phyloP scores from a whole-genome alignment of 805 yeast genomes.

The Ogataea angusta region DNA sequence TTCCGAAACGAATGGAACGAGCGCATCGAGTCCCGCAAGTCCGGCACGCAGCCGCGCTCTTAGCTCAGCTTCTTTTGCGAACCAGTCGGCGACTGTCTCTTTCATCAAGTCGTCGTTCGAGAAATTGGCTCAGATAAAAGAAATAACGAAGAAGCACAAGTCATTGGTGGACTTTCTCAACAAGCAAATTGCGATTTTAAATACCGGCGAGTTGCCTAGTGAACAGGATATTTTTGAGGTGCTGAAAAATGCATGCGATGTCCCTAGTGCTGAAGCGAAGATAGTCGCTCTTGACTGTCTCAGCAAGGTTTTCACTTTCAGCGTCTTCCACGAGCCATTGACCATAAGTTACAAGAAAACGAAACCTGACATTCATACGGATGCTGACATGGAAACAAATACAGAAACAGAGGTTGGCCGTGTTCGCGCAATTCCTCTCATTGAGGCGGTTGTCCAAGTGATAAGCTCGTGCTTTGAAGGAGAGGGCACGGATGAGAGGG shows the following conservation, averaged over 20 bases:
- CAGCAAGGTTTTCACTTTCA: conserved; percentile 85
- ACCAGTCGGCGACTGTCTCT: conserved; percentile 30
- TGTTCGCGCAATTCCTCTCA: conserved; percentile 46
- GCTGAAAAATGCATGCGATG: conserved; percentile 69
- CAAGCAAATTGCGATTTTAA: conserved; percentile 42
- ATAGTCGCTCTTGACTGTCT: conserved; percentile 78
- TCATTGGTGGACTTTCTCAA: conserved; percentile 36
- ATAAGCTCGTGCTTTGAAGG: conserved; percentile 85
- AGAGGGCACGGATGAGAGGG: conserved; percentile 84
- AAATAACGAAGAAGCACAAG: conserved; percentile 42
- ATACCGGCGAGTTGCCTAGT: conserved; percentile 39
- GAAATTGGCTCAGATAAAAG: conserved; percentile 29
- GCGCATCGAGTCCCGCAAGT: conserved; percentile 1
- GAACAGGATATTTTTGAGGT: conserved; percentile 70
- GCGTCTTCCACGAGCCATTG: conserved; percentile 60
- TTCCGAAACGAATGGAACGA: conserved; percentile 1
- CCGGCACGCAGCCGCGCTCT: conserved; percentile 11
- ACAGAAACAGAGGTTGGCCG: conserved; percentile 34
- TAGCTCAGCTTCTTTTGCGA: conserved; percentile 15
- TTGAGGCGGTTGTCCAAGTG: conserved; percentile 81
- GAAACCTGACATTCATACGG: conserved; percentile 28
- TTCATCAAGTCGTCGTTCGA: conserved; percentile 34
- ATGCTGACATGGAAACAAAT: conserved; percentile 42
- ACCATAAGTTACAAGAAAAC: conserved; percentile 41
- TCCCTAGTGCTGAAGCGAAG: conserved; percentile 60